Percentiles rank a stretch among this genome's conserved stretches.
Conservation (phyloP, 2,329 filamentous ascomycete species). For the Xylariaceae sp. region DNA sequence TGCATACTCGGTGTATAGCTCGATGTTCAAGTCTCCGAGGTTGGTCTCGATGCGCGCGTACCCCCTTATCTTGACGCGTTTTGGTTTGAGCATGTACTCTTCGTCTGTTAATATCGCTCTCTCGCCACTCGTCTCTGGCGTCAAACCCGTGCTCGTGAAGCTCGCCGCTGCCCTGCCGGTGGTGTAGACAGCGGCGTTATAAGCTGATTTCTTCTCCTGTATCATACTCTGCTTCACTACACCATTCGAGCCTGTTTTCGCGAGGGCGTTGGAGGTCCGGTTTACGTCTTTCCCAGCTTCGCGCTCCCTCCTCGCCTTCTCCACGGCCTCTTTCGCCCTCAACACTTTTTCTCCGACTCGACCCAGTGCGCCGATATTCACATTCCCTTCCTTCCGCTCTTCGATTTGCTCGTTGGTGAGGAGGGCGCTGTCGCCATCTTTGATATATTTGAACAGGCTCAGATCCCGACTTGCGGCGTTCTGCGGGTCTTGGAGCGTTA, state of each 20-base stretch:
- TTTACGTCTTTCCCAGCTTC: conserved; percentile 57
- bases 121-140: conserved; percentile 84
- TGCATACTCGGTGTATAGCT: conserved; percentile 85
- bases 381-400: conserved; percentile 60
- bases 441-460: conserved; percentile 82
- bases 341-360: conserved; percentile 77
- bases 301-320: conserved; percentile 76
- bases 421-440: conserved; percentile 70
- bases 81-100: conserved; percentile 93
- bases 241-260: conserved; percentile 31
- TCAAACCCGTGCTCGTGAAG: conserved; percentile 91
- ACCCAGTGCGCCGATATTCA: conserved; percentile 78
- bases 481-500: conserved; percentile 93
- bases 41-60: conserved; percentile 89
- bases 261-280: conserved; percentile 42
- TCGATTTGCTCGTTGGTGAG: conserved; percentile 67
- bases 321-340: conserved; percentile 89
- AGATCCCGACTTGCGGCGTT: conserved; percentile 80
- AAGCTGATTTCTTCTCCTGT: conserved; percentile 58
- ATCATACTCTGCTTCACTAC: conserved; percentile 42
- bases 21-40: conserved; percentile 78
- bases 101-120: conserved; percentile 85
- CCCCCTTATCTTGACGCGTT: conserved; percentile 82
- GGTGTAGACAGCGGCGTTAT: conserved; percentile 87
- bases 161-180: conserved; percentile 88